Conservation (phyloP, 179 eudicot species). For the Patellifolia procumbens region DNA sequence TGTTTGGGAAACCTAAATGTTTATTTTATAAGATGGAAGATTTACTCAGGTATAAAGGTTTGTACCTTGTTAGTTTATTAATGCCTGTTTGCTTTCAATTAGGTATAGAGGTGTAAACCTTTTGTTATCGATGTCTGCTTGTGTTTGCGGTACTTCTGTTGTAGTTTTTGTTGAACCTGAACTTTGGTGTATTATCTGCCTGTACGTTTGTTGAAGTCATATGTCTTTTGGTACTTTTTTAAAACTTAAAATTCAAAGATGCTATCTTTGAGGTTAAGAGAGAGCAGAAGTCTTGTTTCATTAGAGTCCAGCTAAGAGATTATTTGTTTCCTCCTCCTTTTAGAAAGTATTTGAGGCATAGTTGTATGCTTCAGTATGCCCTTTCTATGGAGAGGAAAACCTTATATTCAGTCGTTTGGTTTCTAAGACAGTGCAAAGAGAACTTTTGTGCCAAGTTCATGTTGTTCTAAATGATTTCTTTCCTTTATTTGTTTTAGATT, state of each 20-base stretch:
- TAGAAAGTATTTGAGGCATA: neutral
- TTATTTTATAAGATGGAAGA: neutral
- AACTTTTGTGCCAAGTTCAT: neutral
- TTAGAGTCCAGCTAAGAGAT: slow-evolving; percentile 5
- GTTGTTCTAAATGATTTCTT: neutral
- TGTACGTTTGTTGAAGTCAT: neutral
- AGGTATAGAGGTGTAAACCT: neutral
- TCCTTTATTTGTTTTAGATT: slow-evolving; percentile 50
- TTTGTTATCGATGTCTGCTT: neutral
- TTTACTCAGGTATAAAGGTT: neutral
- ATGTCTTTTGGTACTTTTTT: slow-evolving; percentile 3
- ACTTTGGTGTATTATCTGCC: neutral
- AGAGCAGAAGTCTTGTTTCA: slow-evolving; percentile 1
- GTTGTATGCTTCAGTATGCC: neutral
- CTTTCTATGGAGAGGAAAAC: neutral
- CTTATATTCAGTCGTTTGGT: neutral
- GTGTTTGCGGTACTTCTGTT: neutral
- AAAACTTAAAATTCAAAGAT: slow-evolving; percentile 2
- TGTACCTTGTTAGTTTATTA: neutral
- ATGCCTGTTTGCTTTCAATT: neutral
- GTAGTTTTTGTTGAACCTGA: neutral
- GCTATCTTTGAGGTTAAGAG: neutral
- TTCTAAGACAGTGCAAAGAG: neutral
- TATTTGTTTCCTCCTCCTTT: neutral
- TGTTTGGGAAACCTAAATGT: neutral